A percentile compares a stretch with the other conserved stretches of the same genome.
phyloP scores from a whole-genome alignment of 352 stramenopile species.

The Globisporangium radiosum region DNA sequence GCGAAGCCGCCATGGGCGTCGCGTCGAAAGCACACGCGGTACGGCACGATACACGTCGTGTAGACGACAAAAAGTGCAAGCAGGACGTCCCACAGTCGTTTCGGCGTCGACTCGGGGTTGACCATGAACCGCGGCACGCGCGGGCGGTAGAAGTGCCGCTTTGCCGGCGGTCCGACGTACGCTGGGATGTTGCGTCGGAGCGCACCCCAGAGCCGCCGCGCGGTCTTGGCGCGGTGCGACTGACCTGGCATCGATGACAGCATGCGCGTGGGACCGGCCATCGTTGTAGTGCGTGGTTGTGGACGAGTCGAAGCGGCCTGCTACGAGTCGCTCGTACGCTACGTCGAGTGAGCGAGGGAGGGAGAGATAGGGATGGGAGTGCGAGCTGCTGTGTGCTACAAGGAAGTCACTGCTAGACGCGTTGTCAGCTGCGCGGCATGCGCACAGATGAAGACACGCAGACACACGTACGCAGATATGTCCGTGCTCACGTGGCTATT shows the following conservation, averaged over 20 bases:
- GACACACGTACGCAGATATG: too few species aligned
- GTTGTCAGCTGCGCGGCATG: too few species aligned
- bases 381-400: too few species aligned
- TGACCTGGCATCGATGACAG: background rate
- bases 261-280: slow-evolving; percentile 1
- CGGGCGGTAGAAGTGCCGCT: slow-evolving; percentile 23
- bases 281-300: background rate
- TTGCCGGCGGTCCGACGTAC: slow-evolving; percentile 25
- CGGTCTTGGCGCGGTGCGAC: slow-evolving; percentile 19
- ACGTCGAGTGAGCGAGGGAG: too few species aligned
- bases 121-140: slow-evolving; percentile 47
- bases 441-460: too few species aligned
- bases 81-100: slow-evolving; percentile 63
- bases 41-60: slow-evolving; percentile 66
- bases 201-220: slow-evolving; percentile 36
- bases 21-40: slow-evolving; percentile 68
- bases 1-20: slow-evolving; percentile 47
- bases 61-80: slow-evolving; percentile 67
- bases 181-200: slow-evolving; percentile 49
- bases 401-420: too few species aligned
- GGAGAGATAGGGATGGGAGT: too few species aligned
- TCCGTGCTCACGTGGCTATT: too few species aligned
- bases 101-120: slow-evolving; percentile 44
- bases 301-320: too few species aligned
- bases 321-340: too few species aligned